Evolutionary conservation across 2,329 filamentous ascomycete species (phyloP), one percentile per base, ranked within the genome.

Genomic region (Paraphoma chrysanthemicola): DNA sequence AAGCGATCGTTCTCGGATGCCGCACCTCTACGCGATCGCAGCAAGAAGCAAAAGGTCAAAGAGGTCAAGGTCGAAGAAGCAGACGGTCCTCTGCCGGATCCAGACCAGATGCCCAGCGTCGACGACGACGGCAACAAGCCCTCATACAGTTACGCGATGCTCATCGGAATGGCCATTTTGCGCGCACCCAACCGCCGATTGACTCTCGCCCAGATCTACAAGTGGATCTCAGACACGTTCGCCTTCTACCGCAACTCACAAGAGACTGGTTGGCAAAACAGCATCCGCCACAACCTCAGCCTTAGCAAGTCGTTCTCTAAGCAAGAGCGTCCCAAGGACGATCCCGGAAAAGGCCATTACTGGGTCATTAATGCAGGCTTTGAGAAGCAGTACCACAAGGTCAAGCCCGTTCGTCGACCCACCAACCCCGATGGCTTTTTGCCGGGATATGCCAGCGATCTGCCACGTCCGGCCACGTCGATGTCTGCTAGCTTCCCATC

Each of bases 181-280:
- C 88, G 93, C 60, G 92, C 95, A 4, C 89, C 91, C 11, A 88
- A 89, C 59, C 88, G 93, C 57, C 90, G 91, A 50, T 83, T 98
- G 60, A 98, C 95, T 1, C 84, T 99, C 16, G 88, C 93, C 28
- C 93, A 97, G 77, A 99, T 99, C 67, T 99, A 98, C 84, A 97
- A 96, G 74, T 99, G 95, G 94, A 98, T 99, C 69, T 96, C 92
- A n/a, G 92, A 96, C 74, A 93, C 90, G 16, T 98, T 91, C 75
- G 88, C 86, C 5, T 97, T 94, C 78, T 99, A 98, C 62, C 74
- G 74, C 81, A 89, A 86, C 66, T 86, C 88, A 43, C 86, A 89
- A 53, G 93, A 97, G 69, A 88, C 91, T 10, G 94, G 95, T 61
- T 99, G 95, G 95, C 94, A 98, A 78, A 99, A 99, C 78, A 98